Conservation (phyloP, 768 basidiomycete genomes). For the Antrodiella citrinella region DNA sequence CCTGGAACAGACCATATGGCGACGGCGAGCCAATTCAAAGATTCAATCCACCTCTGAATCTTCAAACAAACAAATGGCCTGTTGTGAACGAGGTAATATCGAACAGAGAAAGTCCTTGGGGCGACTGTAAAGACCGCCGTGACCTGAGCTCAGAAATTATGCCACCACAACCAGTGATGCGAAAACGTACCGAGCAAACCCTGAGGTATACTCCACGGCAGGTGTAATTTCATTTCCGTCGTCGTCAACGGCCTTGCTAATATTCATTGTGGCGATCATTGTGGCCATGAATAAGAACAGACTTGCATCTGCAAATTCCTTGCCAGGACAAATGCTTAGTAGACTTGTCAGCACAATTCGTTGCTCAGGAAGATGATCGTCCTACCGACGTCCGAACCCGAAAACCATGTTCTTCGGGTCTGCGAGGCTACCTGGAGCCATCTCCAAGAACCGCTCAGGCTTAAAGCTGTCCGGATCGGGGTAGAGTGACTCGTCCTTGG, state of each 20-base stretch:
- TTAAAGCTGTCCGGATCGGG: constrained; percentile 25
- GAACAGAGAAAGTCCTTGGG: not conserved
- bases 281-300: constrained; percentile 23
- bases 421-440: not conserved
- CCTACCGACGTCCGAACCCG: constrained; percentile 39
- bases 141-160: no score
- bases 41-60: not conserved
- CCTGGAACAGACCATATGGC: no score
- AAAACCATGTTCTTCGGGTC: constrained; percentile 34
- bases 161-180: not conserved
- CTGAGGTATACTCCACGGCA: constrained; percentile 14
- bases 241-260: constrained; percentile 22
- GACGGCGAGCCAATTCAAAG: no score
- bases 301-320: constrained; percentile 23
- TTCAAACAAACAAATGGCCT: not conserved
- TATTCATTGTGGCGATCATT: constrained; percentile 23
- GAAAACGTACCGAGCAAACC: constrained; percentile 17
- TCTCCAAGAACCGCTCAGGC: constrained; percentile 11
- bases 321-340: constrained; percentile 24
- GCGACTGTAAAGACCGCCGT: not conserved
- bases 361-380: not conserved
- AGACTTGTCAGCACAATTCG: not conserved
- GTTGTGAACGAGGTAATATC: not conserved
- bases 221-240: constrained; percentile 22
- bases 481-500: constrained; percentile 21